A percentile compares a stretch with the other conserved stretches of the same genome.
phyloP scores from a whole-genome alignment of 176 grass and related monocot genomes.

The Avena atlantica region DNA sequence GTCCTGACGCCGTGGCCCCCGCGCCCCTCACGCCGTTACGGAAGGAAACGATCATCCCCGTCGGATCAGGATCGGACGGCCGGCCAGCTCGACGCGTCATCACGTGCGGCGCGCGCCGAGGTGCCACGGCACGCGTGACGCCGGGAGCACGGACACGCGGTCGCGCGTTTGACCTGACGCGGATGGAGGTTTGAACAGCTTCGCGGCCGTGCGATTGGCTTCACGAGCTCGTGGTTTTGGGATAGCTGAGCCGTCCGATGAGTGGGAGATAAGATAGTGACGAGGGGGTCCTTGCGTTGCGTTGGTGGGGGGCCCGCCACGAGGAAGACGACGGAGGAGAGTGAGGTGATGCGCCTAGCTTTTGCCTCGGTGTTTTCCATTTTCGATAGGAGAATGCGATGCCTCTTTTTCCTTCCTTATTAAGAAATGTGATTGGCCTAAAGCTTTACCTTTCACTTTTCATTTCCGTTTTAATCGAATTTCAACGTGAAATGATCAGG shows the following conservation, averaged over 20 bases:
- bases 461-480: not conserved
- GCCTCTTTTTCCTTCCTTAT: not conserved
- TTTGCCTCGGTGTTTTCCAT: conserved; percentile 39
- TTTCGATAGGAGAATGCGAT: conserved; percentile 41
- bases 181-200: conserved; percentile 11
- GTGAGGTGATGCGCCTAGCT: conserved; percentile 26
- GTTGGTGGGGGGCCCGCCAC: not conserved
- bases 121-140: conserved; percentile 45
- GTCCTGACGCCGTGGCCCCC: conserved; percentile 26
- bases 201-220: not conserved
- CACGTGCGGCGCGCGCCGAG: conserved; percentile 17
- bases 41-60: fast-evolving
- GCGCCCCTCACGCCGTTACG: not conserved
- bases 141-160: conserved; percentile 37
- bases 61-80: not conserved
- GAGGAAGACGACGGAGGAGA: conserved; percentile 37
- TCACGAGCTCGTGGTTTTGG: not conserved
- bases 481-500: not conserved
- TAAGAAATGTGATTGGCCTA: not conserved
- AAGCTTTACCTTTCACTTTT: not conserved
- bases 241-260: conserved; percentile 12
- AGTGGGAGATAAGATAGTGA: conserved; percentile 30
- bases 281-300: not conserved
- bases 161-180: conserved; percentile 55
- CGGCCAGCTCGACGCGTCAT: fast-evolving